phyloP scores from a whole-genome alignment of 2,329 filamentous ascomycete species.

The Ambrosiella beaveri region DNA sequence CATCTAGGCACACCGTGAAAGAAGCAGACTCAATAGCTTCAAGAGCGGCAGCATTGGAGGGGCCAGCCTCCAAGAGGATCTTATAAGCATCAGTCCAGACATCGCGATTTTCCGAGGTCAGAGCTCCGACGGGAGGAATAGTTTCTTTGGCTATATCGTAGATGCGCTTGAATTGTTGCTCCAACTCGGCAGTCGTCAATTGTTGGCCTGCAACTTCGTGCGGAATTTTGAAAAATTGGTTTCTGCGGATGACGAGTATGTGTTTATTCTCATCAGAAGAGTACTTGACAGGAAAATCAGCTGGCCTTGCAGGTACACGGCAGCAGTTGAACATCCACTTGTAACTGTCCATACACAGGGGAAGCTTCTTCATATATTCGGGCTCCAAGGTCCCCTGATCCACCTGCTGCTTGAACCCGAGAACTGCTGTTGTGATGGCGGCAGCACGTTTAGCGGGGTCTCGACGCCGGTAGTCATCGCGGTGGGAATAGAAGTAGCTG shows the following conservation, averaged over 20 bases:
- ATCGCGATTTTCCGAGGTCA: slow-evolving; percentile 88
- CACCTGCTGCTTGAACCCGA: slow-evolving; percentile 91
- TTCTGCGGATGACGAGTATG: slow-evolving; percentile 81
- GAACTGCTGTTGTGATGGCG: slow-evolving; percentile 64
- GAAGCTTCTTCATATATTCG: slow-evolving; percentile 96
- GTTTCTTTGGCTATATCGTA: slow-evolving; percentile 54
- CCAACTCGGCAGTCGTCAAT: slow-evolving; percentile 76
- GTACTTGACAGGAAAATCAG: slow-evolving; percentile 74
- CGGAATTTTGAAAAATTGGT: slow-evolving; percentile 87
- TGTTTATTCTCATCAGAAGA: slow-evolving; percentile 59
- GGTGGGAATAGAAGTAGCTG: slow-evolving; percentile 98
- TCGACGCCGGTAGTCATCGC: slow-evolving; percentile 74
- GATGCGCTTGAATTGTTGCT: slow-evolving; percentile 72
- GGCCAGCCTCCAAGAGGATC: slow-evolving; percentile 56
- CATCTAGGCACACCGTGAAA: slow-evolving; percentile 86
- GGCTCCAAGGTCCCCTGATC: slow-evolving; percentile 72
- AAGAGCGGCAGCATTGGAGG: slow-evolving; percentile 61
- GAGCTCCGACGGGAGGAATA: slow-evolving; percentile 57
- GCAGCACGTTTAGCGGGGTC: slow-evolving; percentile 87
- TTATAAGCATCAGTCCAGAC: slow-evolving; percentile 75
- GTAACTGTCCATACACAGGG: slow-evolving; percentile 97
- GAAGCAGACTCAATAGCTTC: slow-evolving; percentile 74
- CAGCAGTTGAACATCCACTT: slow-evolving; percentile 97
- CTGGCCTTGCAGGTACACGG: slow-evolving; percentile 65
- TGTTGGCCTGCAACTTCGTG: slow-evolving; percentile 69